Base-by-base conservation (phyloP, 2,329 filamentous ascomycete genomes). In the Coniochaeta sp. region DNA sequence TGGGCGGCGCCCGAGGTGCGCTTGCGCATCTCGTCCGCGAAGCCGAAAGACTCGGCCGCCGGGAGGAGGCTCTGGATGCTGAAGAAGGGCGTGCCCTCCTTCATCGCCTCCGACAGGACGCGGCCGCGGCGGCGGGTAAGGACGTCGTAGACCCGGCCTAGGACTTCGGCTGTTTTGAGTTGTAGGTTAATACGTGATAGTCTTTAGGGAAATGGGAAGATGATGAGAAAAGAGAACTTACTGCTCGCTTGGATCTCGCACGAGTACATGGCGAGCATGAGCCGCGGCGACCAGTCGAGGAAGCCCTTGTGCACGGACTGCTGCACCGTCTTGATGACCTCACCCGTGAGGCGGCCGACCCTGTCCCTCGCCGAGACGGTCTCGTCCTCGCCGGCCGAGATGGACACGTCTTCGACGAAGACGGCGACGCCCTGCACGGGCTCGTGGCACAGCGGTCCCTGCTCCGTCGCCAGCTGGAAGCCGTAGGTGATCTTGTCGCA, bases 171-270 rank as follows among this genome's bases (percentile, higher is more conserved):
- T 86, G 67, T 58, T 57, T 72, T 64, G 62, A 62, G 63, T 47
- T 62, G 60, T 17, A 60, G 64, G 16, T 61, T 62, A 28, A 17
- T n/a, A n/a, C n/a, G n/a, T n/a, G n/a, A n/a, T n/a, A n/a, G n/a
- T n/a, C n/a, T n/a, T n/a, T n/a, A n/a, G n/a, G 22, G 17, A 17
- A 47, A 57, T 26, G 54, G 16, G 24, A 3, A 10, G 30, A 16
- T 26, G 19, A 24, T n/a, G n/a, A 57, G 32, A 55, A 12, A 32
- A 24, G 17, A 38, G 52, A 16, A 76, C 84, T 72, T 80, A 89
- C 86, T 93, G 24, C 90, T 93, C 32, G 93, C 92, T 81, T 98
- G 95, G 69, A 99, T 98, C 72, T 98, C 95, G 72, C 93, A 96
- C 59, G 86, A 91, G 78, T 99, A 99, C 91, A 98, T 98, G 58